Evolutionary conservation across 768 basidiomycete species (phyloP).

Genomic region (Boletus rufocinnamomeus): DNA sequence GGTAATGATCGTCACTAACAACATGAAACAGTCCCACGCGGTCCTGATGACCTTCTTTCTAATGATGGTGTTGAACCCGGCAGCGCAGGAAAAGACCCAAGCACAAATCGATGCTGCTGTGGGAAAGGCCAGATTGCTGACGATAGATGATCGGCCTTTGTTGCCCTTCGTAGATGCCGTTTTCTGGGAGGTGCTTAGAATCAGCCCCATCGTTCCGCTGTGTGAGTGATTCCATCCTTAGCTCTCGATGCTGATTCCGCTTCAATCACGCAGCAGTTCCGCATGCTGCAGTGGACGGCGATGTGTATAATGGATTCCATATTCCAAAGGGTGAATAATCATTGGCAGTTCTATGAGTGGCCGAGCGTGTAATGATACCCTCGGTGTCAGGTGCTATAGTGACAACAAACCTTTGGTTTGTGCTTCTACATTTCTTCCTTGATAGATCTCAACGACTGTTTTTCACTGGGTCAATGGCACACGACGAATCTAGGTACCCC

Average conservation of each 20-base stretch:
- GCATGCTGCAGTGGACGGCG: constrained; percentile 38
- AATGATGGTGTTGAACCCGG: constrained; percentile 12
- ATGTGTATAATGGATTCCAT: constrained; percentile 43
- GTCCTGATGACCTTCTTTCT: constrained; percentile 13
- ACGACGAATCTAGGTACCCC: constrained; percentile 33
- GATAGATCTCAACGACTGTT: no score
- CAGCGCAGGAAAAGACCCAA: constrained; percentile 7
- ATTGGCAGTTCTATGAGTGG: rapidly evolving
- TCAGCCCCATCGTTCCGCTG: neutral
- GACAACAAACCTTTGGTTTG: constrained; percentile 15
- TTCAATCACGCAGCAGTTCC: constrained; percentile 21
- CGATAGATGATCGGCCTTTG: constrained; percentile 6
- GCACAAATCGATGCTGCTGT: constrained; percentile 9
- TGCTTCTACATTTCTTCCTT: neutral
- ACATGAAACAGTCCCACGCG: neutral
- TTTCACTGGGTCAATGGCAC: constrained; percentile 18
- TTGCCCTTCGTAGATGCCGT: constrained; percentile 15
- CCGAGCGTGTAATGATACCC: neutral
- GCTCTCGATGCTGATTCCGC: neutral
- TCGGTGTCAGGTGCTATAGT: constrained; percentile 11
- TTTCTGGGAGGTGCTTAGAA: constrained; percentile 5
- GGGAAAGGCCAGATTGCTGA: constrained; percentile 6
- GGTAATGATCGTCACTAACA: neutral
- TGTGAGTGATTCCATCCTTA: neutral
- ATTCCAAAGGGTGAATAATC: constrained; percentile 43